Conservation (phyloP, 2,329 filamentous ascomycete species). For the Neoscytalidium dimidiatum region DNA sequence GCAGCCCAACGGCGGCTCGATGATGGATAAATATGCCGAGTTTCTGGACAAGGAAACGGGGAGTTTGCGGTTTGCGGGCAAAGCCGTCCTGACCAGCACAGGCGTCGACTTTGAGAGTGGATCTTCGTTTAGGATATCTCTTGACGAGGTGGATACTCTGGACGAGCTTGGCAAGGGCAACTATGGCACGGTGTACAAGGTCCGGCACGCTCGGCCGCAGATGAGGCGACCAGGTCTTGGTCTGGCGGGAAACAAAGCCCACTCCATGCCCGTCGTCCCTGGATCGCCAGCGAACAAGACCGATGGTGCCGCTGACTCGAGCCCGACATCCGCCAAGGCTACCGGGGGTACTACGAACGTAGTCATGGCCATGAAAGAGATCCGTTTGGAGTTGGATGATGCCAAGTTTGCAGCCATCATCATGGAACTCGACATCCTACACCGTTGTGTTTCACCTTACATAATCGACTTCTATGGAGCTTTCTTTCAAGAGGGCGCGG, state of each 20-base stretch:
- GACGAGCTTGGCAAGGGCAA: constrained; percentile 97
- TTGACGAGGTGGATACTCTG: constrained; percentile 91
- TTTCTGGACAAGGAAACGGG: constrained; percentile 91
- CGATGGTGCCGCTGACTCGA: constrained; percentile 31
- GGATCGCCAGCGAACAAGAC: constrained; percentile 35
- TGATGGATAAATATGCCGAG: constrained; percentile 71
- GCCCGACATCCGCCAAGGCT: constrained; percentile 36
- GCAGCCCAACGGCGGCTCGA: constrained; percentile 35
- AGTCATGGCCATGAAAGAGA: constrained; percentile 99
- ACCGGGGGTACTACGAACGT: constrained; percentile 66
- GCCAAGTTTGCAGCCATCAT: constrained; percentile 96
- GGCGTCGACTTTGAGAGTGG: constrained; percentile 93
- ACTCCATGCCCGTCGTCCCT: constrained; percentile 37
- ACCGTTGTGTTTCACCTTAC: constrained; percentile 91
- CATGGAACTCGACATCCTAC: constrained; percentile 94
- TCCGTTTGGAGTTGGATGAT: constrained; percentile 91
- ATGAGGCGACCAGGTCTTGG: constrained; percentile 63
- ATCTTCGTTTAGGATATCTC: constrained; percentile 85
- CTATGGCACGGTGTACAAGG: constrained; percentile 97
- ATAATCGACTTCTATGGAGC: constrained; percentile 99
- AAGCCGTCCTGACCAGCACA: constrained; percentile 82
- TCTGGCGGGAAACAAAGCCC: constrained; percentile 58
- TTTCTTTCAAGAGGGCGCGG: constrained; percentile 97
- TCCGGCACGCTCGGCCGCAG: constrained; percentile 75
- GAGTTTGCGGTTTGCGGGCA: constrained; percentile 88